phyloP scores from a whole-genome alignment of 2,329 filamentous ascomycete species.

The Sporothrix brasiliensis region DNA sequence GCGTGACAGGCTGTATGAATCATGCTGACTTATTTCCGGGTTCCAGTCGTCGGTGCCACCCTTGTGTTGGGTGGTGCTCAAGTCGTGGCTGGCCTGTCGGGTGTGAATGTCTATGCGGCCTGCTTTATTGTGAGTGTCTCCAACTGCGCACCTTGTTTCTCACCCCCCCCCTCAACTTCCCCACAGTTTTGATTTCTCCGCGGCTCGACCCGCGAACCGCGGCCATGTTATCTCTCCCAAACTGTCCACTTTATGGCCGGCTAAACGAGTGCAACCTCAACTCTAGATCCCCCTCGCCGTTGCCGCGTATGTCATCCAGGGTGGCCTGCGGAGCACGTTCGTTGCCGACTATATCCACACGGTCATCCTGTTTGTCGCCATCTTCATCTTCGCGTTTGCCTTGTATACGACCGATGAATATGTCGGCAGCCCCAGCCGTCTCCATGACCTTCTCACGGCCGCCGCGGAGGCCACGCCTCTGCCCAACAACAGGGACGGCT shows the following conservation, averaged over 20 bases:
- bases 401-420: conserved; percentile 39
- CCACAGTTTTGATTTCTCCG: conserved; percentile 13
- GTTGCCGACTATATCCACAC: conserved; percentile 50
- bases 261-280: conserved; percentile 4
- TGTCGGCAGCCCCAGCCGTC: conserved; percentile 42
- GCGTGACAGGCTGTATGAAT: neutral
- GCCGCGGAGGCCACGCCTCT: conserved; percentile 44
- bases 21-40: conserved; percentile 5
- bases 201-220: neutral
- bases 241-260: conserved; percentile 12
- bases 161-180: neutral
- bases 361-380: conserved; percentile 46
- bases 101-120: conserved; percentile 48
- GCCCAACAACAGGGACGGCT: conserved; percentile 42
- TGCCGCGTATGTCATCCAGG: conserved; percentile 46
- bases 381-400: conserved; percentile 47
- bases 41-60: conserved; percentile 44
- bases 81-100: conserved; percentile 47
- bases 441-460: conserved; percentile 46
- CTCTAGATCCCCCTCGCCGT: conserved; percentile 44
- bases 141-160: neutral
- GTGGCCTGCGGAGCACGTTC: conserved; percentile 47
- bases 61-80: conserved; percentile 47
- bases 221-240: neutral
- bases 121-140: conserved; percentile 41